phyloP scores from a whole-genome alignment of 257 asterid genomes.

The Nicotiana tabacum region DNA sequence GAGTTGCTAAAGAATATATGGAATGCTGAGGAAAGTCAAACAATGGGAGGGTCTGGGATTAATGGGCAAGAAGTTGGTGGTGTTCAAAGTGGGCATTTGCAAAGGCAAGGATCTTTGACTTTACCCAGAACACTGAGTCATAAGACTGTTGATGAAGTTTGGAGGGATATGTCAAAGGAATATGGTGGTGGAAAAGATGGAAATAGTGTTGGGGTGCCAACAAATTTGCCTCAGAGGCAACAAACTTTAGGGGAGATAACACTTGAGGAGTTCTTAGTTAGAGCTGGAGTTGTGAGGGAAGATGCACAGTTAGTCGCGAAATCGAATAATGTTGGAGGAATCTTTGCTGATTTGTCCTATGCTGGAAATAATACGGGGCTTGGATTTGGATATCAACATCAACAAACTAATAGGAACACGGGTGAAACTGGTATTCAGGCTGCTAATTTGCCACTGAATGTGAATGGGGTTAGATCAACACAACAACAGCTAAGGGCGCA shows the following conservation, averaged over 20 bases:
- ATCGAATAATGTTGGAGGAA: slow-evolving; percentile 27
- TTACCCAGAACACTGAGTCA: slow-evolving; percentile 88
- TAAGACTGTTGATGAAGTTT: slow-evolving; percentile 95
- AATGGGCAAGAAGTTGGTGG: slow-evolving; percentile 25
- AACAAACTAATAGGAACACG: slow-evolving; percentile 29
- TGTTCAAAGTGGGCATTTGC: slow-evolving; percentile 42
- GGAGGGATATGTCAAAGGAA: slow-evolving; percentile 75
- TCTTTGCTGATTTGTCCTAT: slow-evolving; percentile 39
- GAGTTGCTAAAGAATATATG: slow-evolving; percentile 87
- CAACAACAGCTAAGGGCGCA: slow-evolving; percentile 28
- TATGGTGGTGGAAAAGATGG: slow-evolving; percentile 30
- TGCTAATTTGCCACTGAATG: slow-evolving; percentile 45
- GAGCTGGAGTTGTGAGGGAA: slow-evolving; percentile 88
- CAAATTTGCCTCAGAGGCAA: slow-evolving; percentile 56
- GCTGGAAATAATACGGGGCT: slow-evolving; percentile 30
- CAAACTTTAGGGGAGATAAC: slow-evolving; percentile 80
- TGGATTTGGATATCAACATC: slow-evolving; percentile 51
- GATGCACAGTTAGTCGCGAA: slow-evolving; percentile 49
- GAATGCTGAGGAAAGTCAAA: slow-evolving; percentile 91
- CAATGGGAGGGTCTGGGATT: slow-evolving; percentile 30
- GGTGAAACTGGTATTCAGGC: slow-evolving; percentile 39
- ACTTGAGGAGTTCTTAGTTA: slow-evolving; percentile 77
- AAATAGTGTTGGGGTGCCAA: slow-evolving; percentile 21
- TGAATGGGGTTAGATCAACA: slow-evolving; percentile 48
- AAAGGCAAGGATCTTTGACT: slow-evolving; percentile 83